Evolutionary conservation across 495 filamentous ascomycete genomes (phyloP), one percentile per base, ranked within the genome.

Genomic region (Tetracladium marchalianum): DNA sequence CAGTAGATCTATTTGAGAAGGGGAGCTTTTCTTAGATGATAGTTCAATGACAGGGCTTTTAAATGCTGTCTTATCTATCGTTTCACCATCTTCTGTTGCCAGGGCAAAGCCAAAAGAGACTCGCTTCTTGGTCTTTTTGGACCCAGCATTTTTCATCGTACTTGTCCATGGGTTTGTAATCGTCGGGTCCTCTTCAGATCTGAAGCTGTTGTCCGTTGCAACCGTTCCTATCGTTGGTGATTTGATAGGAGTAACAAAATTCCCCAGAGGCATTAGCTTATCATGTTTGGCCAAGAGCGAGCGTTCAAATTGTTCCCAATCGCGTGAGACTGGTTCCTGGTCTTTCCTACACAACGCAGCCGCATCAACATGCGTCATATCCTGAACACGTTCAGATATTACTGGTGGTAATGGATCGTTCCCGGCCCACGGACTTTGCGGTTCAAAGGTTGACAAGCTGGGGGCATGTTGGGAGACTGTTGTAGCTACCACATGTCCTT

Each of bases 91-190:
- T 38, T 37, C 31, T 1, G 35, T 19, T 4, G 36, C 33, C 27
- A 40, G 27, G 16, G 22, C 22, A 27, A 31, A n/a, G 7, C 47
- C 44, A 48, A 59, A 59, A 2, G 53, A 59, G 0, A 59, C 56
- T n/a, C 45, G 17, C 40, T 59, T 59, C 11, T 44, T 41, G 1
- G 47, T 13, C n/a, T 42, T 44, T 18, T 15, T 31, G 2, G 49
- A 39, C 12, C 38, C 27, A 19, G 16, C 35, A 8, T 35, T n/a
- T n/a, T 44, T 49, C 4, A 35, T 33, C 6, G 31, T 46, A 15
- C 41, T 53, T 8, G 37, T 39, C 56, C 56, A 59, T 3, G 56
- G 53, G 49, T 59, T 59, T 12, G 22, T 43, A 8, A 44, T 32
- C 31, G 16, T 39, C 53, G 49, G 0, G 49, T 55, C 15, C 22